phyloP scores from a whole-genome alignment of 140 eudicot genomes.

The Cichorium intybus region DNA sequence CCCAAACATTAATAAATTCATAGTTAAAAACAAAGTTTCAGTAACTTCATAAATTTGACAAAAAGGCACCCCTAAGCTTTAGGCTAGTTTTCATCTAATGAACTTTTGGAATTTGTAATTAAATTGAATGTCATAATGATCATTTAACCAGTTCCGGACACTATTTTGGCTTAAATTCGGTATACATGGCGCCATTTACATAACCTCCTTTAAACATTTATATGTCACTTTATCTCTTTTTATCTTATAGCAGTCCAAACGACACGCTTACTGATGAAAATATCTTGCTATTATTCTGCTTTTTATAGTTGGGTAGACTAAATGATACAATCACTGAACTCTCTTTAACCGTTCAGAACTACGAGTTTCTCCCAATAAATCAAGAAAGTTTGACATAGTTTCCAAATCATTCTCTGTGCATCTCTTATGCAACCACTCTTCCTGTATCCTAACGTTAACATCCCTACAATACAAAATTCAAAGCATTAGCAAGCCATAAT shows the following conservation, averaged over 20 bases:
- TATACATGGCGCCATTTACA: too few relatives aligned
- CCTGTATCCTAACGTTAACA: slow-evolving; percentile 57
- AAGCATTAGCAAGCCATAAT: background rate
- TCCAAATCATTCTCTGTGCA: slow-evolving; percentile 51
- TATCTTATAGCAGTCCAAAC: background rate
- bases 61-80: too few relatives aligned
- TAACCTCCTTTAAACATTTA: too few relatives aligned
- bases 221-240: too few relatives aligned
- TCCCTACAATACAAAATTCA: slow-evolving; percentile 47
- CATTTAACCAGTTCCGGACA: too few relatives aligned
- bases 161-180: too few relatives aligned
- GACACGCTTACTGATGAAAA: background rate
- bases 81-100: too few relatives aligned
- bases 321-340: background rate
- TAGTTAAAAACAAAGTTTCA: too few relatives aligned
- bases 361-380: slow-evolving; percentile 32
- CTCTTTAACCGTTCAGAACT: slow-evolving; percentile 21
- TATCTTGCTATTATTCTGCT: background rate
- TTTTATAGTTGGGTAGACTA: background rate
- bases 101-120: too few relatives aligned
- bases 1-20: too few relatives aligned
- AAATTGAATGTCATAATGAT: too few relatives aligned
- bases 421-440: slow-evolving; percentile 74
- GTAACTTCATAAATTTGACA: too few relatives aligned
- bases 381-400: slow-evolving; percentile 43